Conservation (phyloP, 495 filamentous ascomycete genomes). For the Filosporella fistucella region DNA sequence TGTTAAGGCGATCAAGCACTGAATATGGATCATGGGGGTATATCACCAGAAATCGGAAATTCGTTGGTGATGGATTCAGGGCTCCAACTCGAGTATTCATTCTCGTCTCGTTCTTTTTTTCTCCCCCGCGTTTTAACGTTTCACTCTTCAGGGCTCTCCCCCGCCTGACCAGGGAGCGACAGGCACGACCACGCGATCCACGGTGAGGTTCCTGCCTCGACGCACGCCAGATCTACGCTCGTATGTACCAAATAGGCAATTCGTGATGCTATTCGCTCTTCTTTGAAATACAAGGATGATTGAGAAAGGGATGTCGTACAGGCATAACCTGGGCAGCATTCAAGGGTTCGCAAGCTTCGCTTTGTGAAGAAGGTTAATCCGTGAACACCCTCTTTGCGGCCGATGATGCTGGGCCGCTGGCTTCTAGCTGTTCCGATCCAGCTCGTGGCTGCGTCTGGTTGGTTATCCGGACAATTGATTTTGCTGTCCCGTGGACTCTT, state of each 20-base stretch:
- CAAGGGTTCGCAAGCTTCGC: constrained; percentile 4
- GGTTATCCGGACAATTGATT: no score
- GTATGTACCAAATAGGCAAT: constrained; percentile 20
- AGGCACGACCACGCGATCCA: constrained; percentile 14
- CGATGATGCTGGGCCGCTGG: no score
- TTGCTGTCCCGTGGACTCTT: no score
- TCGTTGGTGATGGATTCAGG: no score
- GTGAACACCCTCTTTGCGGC: not conserved
- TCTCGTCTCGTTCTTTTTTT: no score
- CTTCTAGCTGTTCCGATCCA: no score
- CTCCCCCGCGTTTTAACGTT: constrained; percentile 19
- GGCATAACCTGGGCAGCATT: not conserved
- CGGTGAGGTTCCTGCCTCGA: constrained; percentile 12
- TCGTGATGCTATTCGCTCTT: constrained; percentile 5
- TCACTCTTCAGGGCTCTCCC: constrained; percentile 5
- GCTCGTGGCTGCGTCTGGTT: constrained; percentile 10
- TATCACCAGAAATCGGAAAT: no score
- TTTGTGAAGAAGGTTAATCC: constrained; percentile 1
- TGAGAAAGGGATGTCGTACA: constrained; percentile 1
- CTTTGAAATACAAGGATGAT: not conserved
- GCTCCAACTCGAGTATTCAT: no score
- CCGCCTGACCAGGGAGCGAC: constrained; percentile 5
- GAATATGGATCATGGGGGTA: no score
- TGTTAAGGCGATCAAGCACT: constrained; percentile 10
- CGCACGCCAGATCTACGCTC: constrained; percentile 15